Percentiles rank a stretch among this genome's conserved stretches.
Evolutionary conservation across 257 asterid species (phyloP).

Genomic region (Solanum appendiculatum): DNA sequence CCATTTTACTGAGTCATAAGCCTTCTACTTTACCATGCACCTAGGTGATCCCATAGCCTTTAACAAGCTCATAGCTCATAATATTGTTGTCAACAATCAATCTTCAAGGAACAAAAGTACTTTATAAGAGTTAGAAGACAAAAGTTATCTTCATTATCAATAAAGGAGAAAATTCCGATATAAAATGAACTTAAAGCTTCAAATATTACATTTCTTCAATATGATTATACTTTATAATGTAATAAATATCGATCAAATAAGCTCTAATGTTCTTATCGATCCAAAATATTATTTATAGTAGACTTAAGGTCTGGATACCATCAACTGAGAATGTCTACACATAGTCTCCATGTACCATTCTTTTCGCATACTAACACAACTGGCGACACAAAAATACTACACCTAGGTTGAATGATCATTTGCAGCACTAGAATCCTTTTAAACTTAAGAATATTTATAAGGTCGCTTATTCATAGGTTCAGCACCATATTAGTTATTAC

Average conservation of each 20-base stretch:
- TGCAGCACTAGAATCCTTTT: no score
- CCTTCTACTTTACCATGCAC: neutral
- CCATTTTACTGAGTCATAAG: neutral
- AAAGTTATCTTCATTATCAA: neutral
- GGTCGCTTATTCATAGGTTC: no score
- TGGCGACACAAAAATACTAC: no score
- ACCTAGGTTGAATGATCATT: no score
- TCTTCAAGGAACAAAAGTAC: neutral
- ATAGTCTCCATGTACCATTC: no score
- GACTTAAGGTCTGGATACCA: no score
- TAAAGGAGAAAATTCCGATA: neutral
- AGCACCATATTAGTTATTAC: no score
- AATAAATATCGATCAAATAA: neutral
- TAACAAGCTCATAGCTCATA: neutral
- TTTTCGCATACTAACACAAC: no score
- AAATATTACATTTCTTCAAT: neutral
- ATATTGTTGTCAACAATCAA: neutral
- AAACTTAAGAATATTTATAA: no score
- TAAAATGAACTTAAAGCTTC: neutral
- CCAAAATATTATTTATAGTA: no score
- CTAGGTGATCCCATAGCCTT: neutral
- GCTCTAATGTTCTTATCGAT: no score
- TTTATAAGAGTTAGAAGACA: neutral
- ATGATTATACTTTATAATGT: neutral
- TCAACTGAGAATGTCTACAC: no score